Evolutionary conservation across 2,329 filamentous ascomycete genomes (phyloP).

Genomic region (Talaromyces sp.): DNA sequence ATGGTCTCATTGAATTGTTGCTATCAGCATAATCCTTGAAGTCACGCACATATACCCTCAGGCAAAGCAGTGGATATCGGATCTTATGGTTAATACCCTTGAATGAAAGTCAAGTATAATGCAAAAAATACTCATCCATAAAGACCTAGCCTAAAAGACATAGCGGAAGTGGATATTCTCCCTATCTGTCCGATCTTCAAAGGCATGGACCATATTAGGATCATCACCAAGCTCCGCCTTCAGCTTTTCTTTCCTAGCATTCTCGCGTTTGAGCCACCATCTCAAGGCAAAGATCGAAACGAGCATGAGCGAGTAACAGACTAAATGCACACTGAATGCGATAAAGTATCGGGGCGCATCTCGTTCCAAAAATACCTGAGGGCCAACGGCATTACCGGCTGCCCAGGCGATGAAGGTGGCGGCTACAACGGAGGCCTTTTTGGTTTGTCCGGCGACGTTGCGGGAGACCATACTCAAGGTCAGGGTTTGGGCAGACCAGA

Average conservation of each 20-base stretch:
- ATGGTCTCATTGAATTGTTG: not conserved
- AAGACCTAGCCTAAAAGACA: conserved; percentile 41
- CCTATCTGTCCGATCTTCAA: conserved; percentile 61
- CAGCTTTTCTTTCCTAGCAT: conserved; percentile 55
- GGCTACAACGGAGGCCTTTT: conserved; percentile 65
- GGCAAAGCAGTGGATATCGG: not conserved
- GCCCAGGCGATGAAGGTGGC: conserved; percentile 69
- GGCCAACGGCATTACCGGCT: conserved; percentile 63
- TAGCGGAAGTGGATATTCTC: conserved; percentile 61
- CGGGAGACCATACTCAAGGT: conserved; percentile 64
- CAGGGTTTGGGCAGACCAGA: conserved; percentile 70
- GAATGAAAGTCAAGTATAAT: not conserved
- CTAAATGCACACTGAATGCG: conserved; percentile 66
- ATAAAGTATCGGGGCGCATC: conserved; percentile 65
- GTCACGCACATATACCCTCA: conserved; percentile 6
- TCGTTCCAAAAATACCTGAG: conserved; percentile 60
- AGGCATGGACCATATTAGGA: conserved; percentile 50
- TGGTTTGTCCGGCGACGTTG: conserved; percentile 70
- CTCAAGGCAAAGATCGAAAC: conserved; percentile 56
- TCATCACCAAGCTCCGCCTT: conserved; percentile 39
- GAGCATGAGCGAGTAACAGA: conserved; percentile 62
- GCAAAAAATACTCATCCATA: not conserved
- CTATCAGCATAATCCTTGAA: not conserved
- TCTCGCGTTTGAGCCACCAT: conserved; percentile 56
- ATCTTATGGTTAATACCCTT: conserved; percentile 2